Evolutionary conservation across 495 filamentous ascomycete genomes (phyloP), one percentile per base, ranked within the genome.

Genomic region (Viridothelium virens): DNA sequence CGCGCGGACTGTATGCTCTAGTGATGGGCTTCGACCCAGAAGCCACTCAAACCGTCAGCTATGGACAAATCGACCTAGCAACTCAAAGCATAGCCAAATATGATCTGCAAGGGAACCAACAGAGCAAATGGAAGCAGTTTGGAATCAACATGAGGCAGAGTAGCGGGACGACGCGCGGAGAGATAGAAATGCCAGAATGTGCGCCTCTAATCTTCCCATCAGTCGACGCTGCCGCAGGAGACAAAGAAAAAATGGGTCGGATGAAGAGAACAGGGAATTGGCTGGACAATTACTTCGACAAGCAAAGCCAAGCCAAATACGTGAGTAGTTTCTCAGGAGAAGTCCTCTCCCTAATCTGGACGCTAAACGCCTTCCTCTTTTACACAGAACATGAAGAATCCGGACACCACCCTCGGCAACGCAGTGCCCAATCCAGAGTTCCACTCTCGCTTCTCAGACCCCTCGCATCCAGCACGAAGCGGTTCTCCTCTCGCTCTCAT

Each of bases 1-100:
- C 85, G 0, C 82, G 80, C 18, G 86, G 85, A 6, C 77, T 87
- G 0, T 86, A 81, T 72, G 83, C 80, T 64, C 72, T 87, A 4
- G 74, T 88, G 41, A 84, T 88, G 81, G 83, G 82, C 9, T 86
- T 82, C 73, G 81, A 83, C 31, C 80, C 83, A 1, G 75, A 81
- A 11, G 72, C 71, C 0, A 59, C 69, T 3, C 62, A 70, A 2
- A 70, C 77, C 5, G 47, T 63, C 46, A 56, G 62, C 61, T 63
- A 69, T 7, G 71, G 71, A 12, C 50, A 69, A 3, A 71, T 77
- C 41, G 77, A 81, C 39, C 74, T 73, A 69, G 61, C 33, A 1
- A 69, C 67, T 5, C 67, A 72, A 33, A 66, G 62, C 50, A 71
- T 74, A 36, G 69, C 72, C 53, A 38, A 75, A 38, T 69, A 78